These are phyloP conservation scores for Leccinum longicurvipes DNA, from an alignment of 768 basidiomycete species.

Conservation along the genomic window DNA sequence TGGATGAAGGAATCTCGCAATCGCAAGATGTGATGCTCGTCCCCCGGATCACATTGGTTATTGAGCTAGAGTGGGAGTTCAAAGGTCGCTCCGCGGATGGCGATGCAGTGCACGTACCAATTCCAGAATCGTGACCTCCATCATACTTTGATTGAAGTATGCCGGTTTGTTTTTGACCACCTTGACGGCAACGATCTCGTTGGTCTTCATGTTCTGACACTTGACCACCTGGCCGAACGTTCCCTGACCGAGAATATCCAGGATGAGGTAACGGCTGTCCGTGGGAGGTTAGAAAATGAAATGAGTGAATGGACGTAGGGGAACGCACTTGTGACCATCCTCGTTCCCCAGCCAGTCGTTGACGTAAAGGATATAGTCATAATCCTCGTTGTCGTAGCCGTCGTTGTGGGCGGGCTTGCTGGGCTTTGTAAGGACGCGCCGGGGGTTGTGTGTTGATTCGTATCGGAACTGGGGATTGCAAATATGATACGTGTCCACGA, in stretches of 20 bases:
- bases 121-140: constrained; percentile 98
- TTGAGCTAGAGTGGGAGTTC: constrained; percentile 63
- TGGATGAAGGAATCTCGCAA: constrained; percentile 96
- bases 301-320: neutral
- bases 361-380: constrained; percentile 98
- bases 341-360: constrained; percentile 96
- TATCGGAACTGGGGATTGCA: constrained; percentile 96
- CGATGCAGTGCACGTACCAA: constrained; percentile 57
- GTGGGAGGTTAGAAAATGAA: constrained; percentile 11
- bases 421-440: constrained; percentile 95
- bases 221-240: constrained; percentile 99
- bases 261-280: constrained; percentile 79
- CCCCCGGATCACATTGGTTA: constrained; percentile 87
- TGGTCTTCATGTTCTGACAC: constrained; percentile 99
- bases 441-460: constrained; percentile 91
- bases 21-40: constrained; percentile 95
- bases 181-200: constrained; percentile 98
- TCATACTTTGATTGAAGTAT: constrained; percentile 99
- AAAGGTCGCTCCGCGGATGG: neutral
- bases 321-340: constrained; percentile 87
- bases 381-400: constrained; percentile 98
- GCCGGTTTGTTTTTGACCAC: constrained; percentile 99
- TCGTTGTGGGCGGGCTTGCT: constrained; percentile 95
- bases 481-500: constrained; percentile 88
- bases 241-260: constrained; percentile 97